phyloP scores from a whole-genome alignment of 352 stramenopile genomes.

The Phytophthora pinifolia region DNA sequence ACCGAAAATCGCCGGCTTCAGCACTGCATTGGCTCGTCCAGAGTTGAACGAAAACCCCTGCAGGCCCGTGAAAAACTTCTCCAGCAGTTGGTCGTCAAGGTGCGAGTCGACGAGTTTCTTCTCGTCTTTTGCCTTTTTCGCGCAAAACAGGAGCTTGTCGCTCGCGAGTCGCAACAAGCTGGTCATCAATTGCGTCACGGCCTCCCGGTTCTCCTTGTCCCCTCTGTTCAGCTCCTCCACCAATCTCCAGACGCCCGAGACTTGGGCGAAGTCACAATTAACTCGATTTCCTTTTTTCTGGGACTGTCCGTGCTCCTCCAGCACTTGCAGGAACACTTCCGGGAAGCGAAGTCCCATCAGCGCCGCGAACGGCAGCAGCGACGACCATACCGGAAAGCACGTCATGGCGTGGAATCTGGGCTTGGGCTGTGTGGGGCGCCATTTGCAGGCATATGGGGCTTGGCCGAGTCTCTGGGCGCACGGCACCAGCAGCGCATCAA shows the following conservation, averaged over 20 bases:
- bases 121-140: neutral
- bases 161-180: conserved; percentile 35
- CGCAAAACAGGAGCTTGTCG: conserved; percentile 21
- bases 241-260: conserved; percentile 56
- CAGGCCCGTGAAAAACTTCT: conserved; percentile 58
- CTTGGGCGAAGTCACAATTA: conserved; percentile 64
- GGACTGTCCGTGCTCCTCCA: conserved; percentile 15
- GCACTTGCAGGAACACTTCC: conserved; percentile 19
- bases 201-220: conserved; percentile 10
- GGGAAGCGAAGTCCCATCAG: conserved; percentile 40
- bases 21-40: conserved; percentile 30
- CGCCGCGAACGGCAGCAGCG: conserved; percentile 53
- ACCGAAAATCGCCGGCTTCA: conserved; percentile 26
- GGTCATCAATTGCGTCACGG: conserved; percentile 23
- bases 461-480: conserved; percentile 32
- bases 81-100: conserved; percentile 59
- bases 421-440: conserved; percentile 38
- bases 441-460: conserved; percentile 41
- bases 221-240: conserved; percentile 42
- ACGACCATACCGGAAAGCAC: conserved; percentile 58
- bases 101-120: conserved; percentile 9
- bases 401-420: conserved; percentile 64
- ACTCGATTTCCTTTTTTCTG: conserved; percentile 17
- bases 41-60: conserved; percentile 61
- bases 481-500: conserved; percentile 48